Evolutionary conservation across 495 filamentous ascomycete genomes (phyloP).

Genomic region (Oidiodendron maius): DNA sequence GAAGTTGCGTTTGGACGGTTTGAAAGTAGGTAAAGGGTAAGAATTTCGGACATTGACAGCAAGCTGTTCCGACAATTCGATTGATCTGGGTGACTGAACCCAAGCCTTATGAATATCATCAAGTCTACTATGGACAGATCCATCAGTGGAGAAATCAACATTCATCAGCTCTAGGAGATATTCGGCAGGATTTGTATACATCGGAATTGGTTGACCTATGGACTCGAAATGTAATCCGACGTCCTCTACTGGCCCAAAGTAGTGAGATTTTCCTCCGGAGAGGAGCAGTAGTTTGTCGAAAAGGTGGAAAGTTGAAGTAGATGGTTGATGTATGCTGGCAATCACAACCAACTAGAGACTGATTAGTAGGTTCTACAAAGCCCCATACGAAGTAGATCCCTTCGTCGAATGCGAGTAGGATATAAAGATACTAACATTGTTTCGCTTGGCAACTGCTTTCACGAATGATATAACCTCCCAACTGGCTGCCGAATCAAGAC

Average conservation of each 20-base stretch:
- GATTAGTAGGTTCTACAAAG: too few species aligned
- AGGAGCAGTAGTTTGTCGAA: constrained; percentile 76
- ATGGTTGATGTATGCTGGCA: constrained; percentile 78
- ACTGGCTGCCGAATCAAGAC: constrained; percentile 65
- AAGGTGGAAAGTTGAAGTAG: constrained; percentile 65
- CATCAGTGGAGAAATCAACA: constrained; percentile 57
- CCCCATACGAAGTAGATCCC: background rate
- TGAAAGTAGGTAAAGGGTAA: background rate
- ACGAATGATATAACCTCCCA: constrained; percentile 64
- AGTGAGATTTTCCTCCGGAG: constrained; percentile 61
- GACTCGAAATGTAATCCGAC: constrained; percentile 52
- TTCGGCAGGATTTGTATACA: constrained; percentile 71
- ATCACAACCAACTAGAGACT: constrained; percentile 68
- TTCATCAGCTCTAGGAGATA: constrained; percentile 70
- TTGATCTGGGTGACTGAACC: constrained; percentile 26
- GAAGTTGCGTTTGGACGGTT: constrained; percentile 10
- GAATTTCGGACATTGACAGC: background rate
- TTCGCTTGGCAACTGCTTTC: constrained; percentile 53
- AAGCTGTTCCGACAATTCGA: constrained; percentile 5
- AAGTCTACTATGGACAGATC: constrained; percentile 31
- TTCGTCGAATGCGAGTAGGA: background rate
- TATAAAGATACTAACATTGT: constrained; percentile 63
- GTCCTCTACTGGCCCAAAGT: constrained; percentile 52
- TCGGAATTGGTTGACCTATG: constrained; percentile 53
- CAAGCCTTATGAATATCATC: constrained; percentile 38